Percentiles rank a stretch among this genome's conserved stretches.
Evolutionary conservation across 1,284 basidiomycete genomes (phyloP).

Genomic region (Moniliophthora roreri): DNA sequence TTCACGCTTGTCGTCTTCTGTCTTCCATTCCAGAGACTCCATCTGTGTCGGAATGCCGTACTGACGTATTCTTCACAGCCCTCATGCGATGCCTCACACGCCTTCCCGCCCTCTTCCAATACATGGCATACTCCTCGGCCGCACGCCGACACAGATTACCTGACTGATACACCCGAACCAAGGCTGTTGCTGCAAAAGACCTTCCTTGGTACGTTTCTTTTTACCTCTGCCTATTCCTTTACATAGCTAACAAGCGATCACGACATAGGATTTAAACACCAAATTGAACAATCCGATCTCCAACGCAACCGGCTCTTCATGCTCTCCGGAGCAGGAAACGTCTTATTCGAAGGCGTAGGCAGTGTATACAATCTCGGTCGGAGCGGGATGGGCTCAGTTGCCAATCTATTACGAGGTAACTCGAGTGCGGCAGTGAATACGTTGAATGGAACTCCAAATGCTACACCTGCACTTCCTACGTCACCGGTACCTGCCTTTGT

Average conservation of each 20-base stretch:
- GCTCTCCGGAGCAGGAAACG: no score
- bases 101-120: constrained; percentile 41
- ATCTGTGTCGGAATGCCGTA: neutral
- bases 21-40: constrained; percentile 2
- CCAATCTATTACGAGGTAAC: no score
- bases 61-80: constrained; percentile 22
- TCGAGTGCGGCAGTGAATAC: no score
- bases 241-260: neutral
- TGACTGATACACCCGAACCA: constrained; percentile 52
- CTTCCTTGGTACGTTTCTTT: constrained; percentile 36
- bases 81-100: constrained; percentile 39
- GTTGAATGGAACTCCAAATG: no score
- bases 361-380: no score
- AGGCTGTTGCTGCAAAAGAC: constrained; percentile 49
- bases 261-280: neutral
- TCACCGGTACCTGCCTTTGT: no score
- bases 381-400: no score
- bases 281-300: neutral
- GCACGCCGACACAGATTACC: constrained; percentile 46
- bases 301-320: no score
- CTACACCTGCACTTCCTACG: no score
- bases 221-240: neutral
- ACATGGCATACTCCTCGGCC: constrained; percentile 50
- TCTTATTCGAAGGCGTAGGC: no score
- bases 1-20: no score